Evolutionary conservation across 176 grass and related monocot species (phyloP).

Genomic region (Pontederia crassipes): DNA sequence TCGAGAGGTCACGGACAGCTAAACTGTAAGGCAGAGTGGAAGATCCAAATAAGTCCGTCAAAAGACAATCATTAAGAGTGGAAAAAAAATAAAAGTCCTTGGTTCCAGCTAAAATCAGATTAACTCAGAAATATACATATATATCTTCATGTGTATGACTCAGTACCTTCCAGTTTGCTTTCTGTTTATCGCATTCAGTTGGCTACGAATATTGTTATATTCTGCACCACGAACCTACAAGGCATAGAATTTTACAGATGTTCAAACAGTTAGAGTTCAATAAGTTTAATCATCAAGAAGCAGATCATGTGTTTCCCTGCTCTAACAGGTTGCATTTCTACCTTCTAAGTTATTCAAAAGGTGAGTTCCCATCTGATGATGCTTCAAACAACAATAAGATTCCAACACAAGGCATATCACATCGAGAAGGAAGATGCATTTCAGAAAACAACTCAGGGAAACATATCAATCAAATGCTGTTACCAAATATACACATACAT

Average conservation of each 20-base stretch:
- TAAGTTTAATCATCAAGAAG: background rate
- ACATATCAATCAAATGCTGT: too few relatives aligned
- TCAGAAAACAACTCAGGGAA: too few relatives aligned
- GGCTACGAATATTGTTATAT: slow-evolving; percentile 89
- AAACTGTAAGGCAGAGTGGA: slow-evolving; percentile 35
- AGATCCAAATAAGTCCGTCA: background rate
- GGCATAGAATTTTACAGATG: background rate
- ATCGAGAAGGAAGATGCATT: too few relatives aligned
- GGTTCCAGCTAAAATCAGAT: background rate
- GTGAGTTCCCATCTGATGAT: too few relatives aligned
- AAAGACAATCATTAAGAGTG: background rate
- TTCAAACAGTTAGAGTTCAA: background rate
- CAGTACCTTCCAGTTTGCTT: slow-evolving; percentile 96
- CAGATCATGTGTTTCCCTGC: background rate
- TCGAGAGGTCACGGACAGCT: slow-evolving; percentile 81
- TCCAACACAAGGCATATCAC: too few relatives aligned
- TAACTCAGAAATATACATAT: background rate
- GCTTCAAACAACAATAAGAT: too few relatives aligned
- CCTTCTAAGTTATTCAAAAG: too few relatives aligned
- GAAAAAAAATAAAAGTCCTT: background rate
- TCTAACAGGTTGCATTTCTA: too few relatives aligned
- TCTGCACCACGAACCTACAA: slow-evolving; percentile 67
- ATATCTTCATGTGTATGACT: background rate
- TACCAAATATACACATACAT: too few relatives aligned
- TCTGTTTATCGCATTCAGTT: slow-evolving; percentile 88